Evolutionary conservation across 352 stramenopile genomes (phyloP).

Genomic region (Pythium inflatum): DNA sequence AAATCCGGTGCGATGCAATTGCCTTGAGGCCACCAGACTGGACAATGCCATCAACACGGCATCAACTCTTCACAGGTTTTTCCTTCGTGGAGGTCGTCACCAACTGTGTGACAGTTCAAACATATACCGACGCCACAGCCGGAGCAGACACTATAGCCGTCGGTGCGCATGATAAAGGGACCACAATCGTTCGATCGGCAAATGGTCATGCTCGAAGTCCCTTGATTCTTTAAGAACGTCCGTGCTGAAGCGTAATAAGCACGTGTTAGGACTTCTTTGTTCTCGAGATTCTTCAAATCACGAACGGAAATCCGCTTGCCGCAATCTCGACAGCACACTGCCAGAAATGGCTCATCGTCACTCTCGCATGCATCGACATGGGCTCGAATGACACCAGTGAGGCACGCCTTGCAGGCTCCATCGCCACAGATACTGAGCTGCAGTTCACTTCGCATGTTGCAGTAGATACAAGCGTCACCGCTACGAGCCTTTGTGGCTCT

Average conservation of each 20-base stretch:
- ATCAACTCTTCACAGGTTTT: neutral
- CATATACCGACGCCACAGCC: neutral
- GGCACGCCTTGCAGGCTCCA: slow-evolving; percentile 2
- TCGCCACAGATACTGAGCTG: neutral
- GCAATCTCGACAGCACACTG: neutral
- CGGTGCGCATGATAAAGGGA: neutral
- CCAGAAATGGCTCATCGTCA: neutral
- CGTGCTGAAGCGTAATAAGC: neutral
- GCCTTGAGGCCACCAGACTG: slow-evolving; percentile 2
- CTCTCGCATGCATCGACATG: neutral
- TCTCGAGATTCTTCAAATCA: slow-evolving; percentile 1
- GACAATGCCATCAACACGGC: slow-evolving; percentile 3
- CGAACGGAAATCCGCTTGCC: neutral
- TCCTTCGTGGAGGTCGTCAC: neutral
- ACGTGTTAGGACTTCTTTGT: neutral
- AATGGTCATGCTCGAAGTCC: neutral
- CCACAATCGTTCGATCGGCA: neutral
- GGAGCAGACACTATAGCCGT: neutral
- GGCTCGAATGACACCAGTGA: neutral
- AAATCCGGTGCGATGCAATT: neutral
- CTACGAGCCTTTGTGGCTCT: neutral
- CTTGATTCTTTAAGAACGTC: neutral
- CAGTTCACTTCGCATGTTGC: slow-evolving; percentile 1
- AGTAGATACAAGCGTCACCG: neutral
- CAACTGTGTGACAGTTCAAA: neutral